Evolutionary conservation across 495 filamentous ascomycete genomes (phyloP).

Genomic region (Penicillium fimorum): DNA sequence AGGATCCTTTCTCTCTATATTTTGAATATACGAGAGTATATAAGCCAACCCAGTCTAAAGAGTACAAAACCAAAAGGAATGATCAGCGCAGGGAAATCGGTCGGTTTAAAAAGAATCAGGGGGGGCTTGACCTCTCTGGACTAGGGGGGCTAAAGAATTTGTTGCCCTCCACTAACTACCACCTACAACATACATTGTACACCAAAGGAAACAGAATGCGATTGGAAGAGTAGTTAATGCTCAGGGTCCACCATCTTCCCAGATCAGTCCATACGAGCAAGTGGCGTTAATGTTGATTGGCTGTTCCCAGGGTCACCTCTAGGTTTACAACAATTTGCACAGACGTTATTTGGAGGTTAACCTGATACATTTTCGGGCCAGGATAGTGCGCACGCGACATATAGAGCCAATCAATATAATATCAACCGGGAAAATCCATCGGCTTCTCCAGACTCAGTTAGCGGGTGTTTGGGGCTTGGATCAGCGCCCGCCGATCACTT

Average conservation of each 20-base stretch:
- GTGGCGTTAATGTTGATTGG: neutral
- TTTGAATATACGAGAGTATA: conserved; percentile 8
- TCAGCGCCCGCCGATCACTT: conserved; percentile 17
- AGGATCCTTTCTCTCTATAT: neutral
- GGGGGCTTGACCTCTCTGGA: conserved; percentile 18
- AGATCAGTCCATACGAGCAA: neutral
- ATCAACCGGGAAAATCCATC: conserved; percentile 1
- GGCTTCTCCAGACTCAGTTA: conserved; percentile 27
- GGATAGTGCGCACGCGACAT: neutral
- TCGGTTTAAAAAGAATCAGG: conserved; percentile 20
- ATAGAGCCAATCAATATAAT: neutral
- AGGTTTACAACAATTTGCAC: conserved; percentile 2
- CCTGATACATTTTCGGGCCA: neutral
- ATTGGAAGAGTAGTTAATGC: conserved; percentile 12
- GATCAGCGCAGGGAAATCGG: conserved; percentile 16
- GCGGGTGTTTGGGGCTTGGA: conserved; percentile 5
- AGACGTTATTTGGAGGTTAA: neutral
- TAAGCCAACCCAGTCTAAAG: conserved; percentile 7
- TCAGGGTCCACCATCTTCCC: conserved; percentile 11
- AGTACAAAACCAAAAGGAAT: conserved; percentile 3
- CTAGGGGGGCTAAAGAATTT: conserved; percentile 9
- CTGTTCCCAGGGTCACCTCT: neutral
- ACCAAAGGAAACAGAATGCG: neutral
- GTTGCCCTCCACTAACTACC: neutral
- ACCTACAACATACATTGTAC: neutral